Evolutionary conservation across 495 filamentous ascomycete species (phyloP), one percentile per base, ranked within the genome.

Genomic region (Hapsidospora chrysogenum): DNA sequence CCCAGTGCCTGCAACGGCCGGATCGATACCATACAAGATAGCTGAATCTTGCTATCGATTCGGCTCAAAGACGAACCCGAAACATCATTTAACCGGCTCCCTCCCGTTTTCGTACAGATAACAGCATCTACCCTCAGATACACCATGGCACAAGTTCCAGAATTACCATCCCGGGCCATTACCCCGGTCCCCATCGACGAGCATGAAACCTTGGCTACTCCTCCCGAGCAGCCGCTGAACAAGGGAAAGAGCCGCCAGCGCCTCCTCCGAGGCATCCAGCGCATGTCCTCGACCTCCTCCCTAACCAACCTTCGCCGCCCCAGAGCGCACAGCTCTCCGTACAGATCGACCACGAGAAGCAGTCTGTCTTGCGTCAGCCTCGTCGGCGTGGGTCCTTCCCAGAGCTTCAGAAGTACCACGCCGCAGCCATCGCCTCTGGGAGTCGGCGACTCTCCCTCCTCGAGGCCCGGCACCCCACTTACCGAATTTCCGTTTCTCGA

Each of bases 361-460:
- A 54, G 78, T 11, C 61, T 92, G 40, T 95, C 89, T 14, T 95
- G 85, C 49, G 76, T 85, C 25, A 92, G 85, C 34, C 65, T 95
- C 36, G 65, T 72, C 33, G 73, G 80, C 15, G 56, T 66, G 6
- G 33, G 33, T 5, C 33, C 33, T 9, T 27, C 33, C 3, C 31
- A 33, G 18, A 52, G 44, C 45, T 63, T 64, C 15, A 69, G 72
- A 38, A 70, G 70, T 22, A 9, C 31, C 3, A 33, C 31, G 3
- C 31, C 31, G 2, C 31, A 33, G 11, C 31, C 23, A 3, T 33
- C 31, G 7, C 17, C 10, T 22, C 17, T 33, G 31, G n/a, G n/a
- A n/a, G n/a, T n/a, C n/a, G n/a, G n/a, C n/a, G n/a, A n/a, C n/a
- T 70, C 74, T 3, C 73, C 80, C 11, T 77, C 72, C 7, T 76